A percentile compares a stretch with the other conserved stretches of the same genome.
phyloP scores from a whole-genome alignment of 139 green algal species.

The Coelastrella sp. region DNA sequence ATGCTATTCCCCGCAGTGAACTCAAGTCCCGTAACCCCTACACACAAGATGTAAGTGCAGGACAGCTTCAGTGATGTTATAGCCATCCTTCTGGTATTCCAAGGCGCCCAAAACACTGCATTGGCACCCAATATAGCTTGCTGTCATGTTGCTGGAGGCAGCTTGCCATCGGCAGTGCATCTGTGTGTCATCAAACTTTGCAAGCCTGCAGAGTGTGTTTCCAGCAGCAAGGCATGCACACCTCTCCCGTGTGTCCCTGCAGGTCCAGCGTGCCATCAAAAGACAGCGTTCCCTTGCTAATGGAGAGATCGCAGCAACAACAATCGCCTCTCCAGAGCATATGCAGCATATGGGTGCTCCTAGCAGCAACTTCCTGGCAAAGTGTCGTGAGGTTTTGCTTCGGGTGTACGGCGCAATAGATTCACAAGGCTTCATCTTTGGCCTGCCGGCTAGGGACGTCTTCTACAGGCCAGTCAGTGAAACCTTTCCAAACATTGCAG shows the following conservation, averaged over 20 bases:
- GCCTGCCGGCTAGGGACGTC: constrained; percentile 28
- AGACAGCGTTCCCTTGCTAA: constrained; percentile 41
- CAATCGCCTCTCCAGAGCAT: constrained; percentile 29
- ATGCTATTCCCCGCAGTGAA: neutral
- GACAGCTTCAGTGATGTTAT: too few relatives aligned
- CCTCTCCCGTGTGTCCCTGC: neutral
- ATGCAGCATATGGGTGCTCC: neutral
- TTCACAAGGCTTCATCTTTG: neutral
- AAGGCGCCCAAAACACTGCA: neutral
- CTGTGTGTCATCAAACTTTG: neutral
- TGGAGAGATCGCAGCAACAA: constrained; percentile 22
- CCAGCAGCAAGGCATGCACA: neutral
- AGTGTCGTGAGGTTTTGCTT: constrained; percentile 37
- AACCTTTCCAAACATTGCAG: constrained; percentile 43
- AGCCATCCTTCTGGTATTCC: too few relatives aligned
- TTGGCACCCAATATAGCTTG: neutral
- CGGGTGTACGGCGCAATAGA: neutral
- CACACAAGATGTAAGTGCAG: constrained; percentile 43
- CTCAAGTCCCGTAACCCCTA: constrained; percentile 48
- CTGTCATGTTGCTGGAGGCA: neutral
- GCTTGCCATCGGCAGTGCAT: neutral
- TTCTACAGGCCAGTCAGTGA: constrained; percentile 46
- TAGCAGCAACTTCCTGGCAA: constrained; percentile 24
- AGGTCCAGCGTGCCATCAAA: constrained; percentile 46
- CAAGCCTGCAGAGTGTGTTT: neutral